Base-by-base conservation (phyloP, 495 filamentous ascomycete genomes). In the Clavariopsis aquatica region DNA sequence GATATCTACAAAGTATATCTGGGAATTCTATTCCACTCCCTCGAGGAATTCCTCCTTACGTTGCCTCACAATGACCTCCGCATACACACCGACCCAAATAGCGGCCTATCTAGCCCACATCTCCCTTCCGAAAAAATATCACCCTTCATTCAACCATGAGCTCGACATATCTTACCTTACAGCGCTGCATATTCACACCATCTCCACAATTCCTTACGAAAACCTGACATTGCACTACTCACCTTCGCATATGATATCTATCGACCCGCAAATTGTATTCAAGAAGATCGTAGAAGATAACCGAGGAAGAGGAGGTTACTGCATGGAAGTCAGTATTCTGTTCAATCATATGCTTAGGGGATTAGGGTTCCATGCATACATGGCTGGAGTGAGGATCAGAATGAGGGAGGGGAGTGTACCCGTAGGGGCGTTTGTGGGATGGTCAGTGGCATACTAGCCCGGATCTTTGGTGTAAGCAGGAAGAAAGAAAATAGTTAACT, bases 271-370 rank as follows among this genome's bases (percentile, higher is more conserved):
- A 31, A n/a, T 26, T 7, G 20, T 60, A 17, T 71, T 57, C 55
- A 26, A 60, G 26, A 68, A 71, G 24, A 49, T 68, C 24, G 49
- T 71, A 0, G 24, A 7, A 10, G 56, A 60, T 20, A 43, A 51
- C 6, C 17, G 64, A 10, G 68, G 68, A 2, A 26, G 68, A 4
- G 68, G 68, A 29, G 68, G 68, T 1, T 71, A 68, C 52, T 71
- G 68, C 41, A 68, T 71, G 64, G 68, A 71, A 58, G 38, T 41
- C 23, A 57, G 64, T 36, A 67, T 71, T 56, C 24, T 71, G 12
- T 71, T 71, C 54, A 60, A 68, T 27, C 68, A 71, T 26, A 45
- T 71, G 0, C 45, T 71, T 29, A 20, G 56, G 10, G 68, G 59
- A 13, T 45, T 69, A 38, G 62, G 66, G 13, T 70, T 70, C 22